These are phyloP conservation scores for Cavenderia fasciculata DNA, from an alignment of 78 protist genomes.

Conservation along the genomic window DNA sequence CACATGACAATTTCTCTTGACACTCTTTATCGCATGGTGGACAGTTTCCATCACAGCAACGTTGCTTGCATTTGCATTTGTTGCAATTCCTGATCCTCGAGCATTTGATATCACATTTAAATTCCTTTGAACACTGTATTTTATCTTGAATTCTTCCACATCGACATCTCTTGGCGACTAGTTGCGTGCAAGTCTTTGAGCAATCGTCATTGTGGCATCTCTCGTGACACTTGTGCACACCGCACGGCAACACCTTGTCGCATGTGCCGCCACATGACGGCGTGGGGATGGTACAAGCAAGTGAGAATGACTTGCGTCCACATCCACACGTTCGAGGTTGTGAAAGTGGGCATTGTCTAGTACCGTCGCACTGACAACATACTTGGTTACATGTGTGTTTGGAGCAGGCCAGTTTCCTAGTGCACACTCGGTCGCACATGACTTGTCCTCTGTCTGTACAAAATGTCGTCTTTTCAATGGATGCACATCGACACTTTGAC, in stretches of 20 bases:
- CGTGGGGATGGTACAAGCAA: conserved; percentile 3
- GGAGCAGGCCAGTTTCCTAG: background rate
- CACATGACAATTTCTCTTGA: conserved; percentile 7
- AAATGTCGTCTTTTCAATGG: background rate
- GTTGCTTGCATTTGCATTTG: background rate
- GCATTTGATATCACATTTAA: conserved; percentile 10
- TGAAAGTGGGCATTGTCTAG: background rate
- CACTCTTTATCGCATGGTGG: conserved; percentile 24
- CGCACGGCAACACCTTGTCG: conserved; percentile 12
- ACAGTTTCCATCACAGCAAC: conserved; percentile 12
- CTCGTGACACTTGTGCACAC: conserved; percentile 9
- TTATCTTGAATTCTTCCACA: conserved; percentile 10
- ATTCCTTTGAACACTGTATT: conserved; percentile 10
- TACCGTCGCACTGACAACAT: conserved; percentile 17
- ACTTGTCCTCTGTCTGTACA: background rate
- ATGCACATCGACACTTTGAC: background rate
- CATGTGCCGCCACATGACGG: conserved; percentile 31
- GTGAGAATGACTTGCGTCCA: background rate
- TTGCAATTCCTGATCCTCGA: background rate
- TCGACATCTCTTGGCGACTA: conserved; percentile 1
- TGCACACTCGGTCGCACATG: conserved; percentile 1
- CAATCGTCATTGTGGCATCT: conserved; percentile 19
- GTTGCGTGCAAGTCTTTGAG: background rate
- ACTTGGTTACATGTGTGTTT: background rate
- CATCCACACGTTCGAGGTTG: conserved; percentile 5